These are phyloP conservation scores for Scutellaria minor DNA, from an alignment of 257 asterid genomes.

Conservation along the genomic window DNA sequence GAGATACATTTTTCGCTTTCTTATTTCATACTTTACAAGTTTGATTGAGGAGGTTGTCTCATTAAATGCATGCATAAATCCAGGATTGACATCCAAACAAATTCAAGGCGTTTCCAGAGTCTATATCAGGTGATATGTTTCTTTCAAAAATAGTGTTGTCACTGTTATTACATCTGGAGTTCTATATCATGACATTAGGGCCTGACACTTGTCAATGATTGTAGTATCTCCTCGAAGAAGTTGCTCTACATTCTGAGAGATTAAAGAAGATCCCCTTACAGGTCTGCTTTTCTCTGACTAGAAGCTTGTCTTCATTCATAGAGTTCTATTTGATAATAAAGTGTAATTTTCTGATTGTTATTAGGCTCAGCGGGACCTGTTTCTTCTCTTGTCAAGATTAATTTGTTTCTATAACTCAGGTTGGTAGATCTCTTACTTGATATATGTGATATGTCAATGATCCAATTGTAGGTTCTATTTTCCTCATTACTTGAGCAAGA, in stretches of 20 bases:
- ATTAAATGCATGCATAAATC: slow-evolving; percentile 29
- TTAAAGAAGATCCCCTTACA: slow-evolving; percentile 81
- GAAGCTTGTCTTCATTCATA: slow-evolving; percentile 22
- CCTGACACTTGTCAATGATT: slow-evolving; percentile 30
- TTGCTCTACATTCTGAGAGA: slow-evolving; percentile 70
- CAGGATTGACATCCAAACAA: slow-evolving; percentile 97
- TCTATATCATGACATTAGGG: slow-evolving; percentile 2
- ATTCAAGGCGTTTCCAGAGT: slow-evolving; percentile 83
- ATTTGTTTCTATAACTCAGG: slow-evolving; percentile 77
- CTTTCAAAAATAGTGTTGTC: not conserved
- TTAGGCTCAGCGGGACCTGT: slow-evolving; percentile 86
- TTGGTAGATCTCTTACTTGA: slow-evolving; percentile 31
- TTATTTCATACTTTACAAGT: not conserved
- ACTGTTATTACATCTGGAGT: slow-evolving; percentile 17
- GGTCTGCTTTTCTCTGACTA: slow-evolving; percentile 45
- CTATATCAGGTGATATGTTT: slow-evolving; percentile 68
- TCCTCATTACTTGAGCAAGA: slow-evolving; percentile 27
- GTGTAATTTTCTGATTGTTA: slow-evolving; percentile 25
- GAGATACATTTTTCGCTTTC: not conserved
- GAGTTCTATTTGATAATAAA: not conserved
- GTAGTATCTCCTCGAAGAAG: slow-evolving; percentile 93
- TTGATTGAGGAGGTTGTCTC: slow-evolving; percentile 18
- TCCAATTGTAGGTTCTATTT: slow-evolving; percentile 28
- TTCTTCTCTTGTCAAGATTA: slow-evolving; percentile 88
- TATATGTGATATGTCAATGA: not conserved